phyloP scores from a whole-genome alignment of 1,284 basidiomycete species.

The Limonomyces culmigenus region DNA sequence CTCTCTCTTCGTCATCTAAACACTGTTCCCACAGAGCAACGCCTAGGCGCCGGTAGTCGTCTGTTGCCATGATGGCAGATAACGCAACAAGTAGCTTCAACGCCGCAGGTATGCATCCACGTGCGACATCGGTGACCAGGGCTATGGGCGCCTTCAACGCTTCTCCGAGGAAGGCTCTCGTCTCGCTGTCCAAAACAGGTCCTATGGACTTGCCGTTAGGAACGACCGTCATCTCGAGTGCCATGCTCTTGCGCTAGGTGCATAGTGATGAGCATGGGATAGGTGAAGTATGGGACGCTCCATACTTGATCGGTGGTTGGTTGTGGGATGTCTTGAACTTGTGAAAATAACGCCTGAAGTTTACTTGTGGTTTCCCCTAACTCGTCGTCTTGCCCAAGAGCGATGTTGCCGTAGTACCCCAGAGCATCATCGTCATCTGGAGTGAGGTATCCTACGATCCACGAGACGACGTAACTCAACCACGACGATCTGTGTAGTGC shows the following conservation, averaged over 20 bases:
- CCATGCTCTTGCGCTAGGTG: slow-evolving; percentile 26
- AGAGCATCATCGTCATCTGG: no score
- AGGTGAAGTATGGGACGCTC: slow-evolving; percentile 3
- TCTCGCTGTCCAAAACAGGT: no score
- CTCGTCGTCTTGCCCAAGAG: no score
- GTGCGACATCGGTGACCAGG: no score
- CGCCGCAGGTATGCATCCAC: no score
- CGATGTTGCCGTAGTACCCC: no score
- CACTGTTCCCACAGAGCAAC: slow-evolving; percentile 38
- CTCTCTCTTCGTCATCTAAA: slow-evolving; percentile 23
- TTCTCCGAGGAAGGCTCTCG: no score
- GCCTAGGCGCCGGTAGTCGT: slow-evolving; percentile 31
- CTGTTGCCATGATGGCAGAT: slow-evolving; percentile 28
- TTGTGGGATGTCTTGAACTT: slow-evolving; percentile 26
- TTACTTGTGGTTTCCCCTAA: slow-evolving; percentile 21
- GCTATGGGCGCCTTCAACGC: no score
- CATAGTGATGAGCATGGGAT: slow-evolving; percentile 2
- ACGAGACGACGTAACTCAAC: slow-evolving; percentile 33
- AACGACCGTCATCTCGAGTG: no score
- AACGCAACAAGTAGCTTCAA: slow-evolving; percentile 45
- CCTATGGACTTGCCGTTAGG: no score
- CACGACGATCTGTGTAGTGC: slow-evolving; percentile 21
- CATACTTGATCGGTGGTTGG: slow-evolving; percentile 25
- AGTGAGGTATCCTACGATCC: no score
- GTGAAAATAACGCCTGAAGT: slow-evolving; percentile 30